Evolutionary conservation across 1,284 basidiomycete genomes (phyloP).

Genomic region (Cutaneotrichosporon cyanovorans): DNA sequence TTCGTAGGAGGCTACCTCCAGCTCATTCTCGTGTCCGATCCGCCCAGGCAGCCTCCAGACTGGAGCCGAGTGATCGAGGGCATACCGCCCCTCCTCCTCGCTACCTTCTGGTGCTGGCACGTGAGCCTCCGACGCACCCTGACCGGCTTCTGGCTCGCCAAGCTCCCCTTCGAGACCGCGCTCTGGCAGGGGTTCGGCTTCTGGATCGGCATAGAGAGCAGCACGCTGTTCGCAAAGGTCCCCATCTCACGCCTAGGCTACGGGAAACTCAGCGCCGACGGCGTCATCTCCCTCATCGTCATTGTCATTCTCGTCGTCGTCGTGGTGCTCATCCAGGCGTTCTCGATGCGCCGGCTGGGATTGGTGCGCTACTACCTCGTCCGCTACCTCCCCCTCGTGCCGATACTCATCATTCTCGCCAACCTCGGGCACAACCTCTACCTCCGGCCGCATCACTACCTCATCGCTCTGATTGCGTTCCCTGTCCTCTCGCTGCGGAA

Average conservation of each 20-base stretch:
- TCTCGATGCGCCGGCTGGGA: constrained; percentile 28
- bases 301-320: constrained; percentile 23
- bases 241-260: constrained; percentile 37
- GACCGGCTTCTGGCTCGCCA: constrained; percentile 19
- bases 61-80: constrained; percentile 29
- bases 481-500: constrained; percentile 37
- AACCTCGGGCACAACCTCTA: constrained; percentile 28
- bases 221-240: constrained; percentile 33
- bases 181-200: constrained; percentile 40
- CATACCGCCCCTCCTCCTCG: constrained; percentile 24
- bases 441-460: constrained; percentile 38
- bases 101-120: constrained; percentile 36
- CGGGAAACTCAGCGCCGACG: constrained; percentile 24
- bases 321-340: constrained; percentile 30
- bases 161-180: constrained; percentile 29
- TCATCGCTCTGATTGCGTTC: constrained; percentile 28
- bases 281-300: constrained; percentile 25
- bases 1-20: constrained; percentile 34
- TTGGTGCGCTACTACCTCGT: constrained; percentile 34
- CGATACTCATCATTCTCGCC: constrained; percentile 32
- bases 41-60: constrained; percentile 24
- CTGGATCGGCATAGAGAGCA: constrained; percentile 41
- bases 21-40: constrained; percentile 29
- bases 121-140: constrained; percentile 29
- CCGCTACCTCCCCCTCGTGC: constrained; percentile 36